phyloP scores from a whole-genome alignment of 2,329 filamentous ascomycete genomes.

The Fusarium nisikadoi region DNA sequence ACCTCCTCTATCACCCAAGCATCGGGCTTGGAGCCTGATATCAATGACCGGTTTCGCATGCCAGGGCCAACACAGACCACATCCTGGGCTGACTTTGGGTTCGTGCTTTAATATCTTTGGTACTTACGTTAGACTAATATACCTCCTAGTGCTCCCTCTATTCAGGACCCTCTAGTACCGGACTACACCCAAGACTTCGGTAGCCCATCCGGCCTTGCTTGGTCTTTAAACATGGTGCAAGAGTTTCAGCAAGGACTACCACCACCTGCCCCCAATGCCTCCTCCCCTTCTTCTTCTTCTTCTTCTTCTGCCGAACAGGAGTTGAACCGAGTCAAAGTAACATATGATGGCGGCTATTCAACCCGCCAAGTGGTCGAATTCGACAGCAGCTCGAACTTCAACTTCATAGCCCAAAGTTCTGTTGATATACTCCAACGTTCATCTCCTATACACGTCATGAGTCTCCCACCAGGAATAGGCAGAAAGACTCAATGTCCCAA shows the following conservation, averaged over 20 bases:
- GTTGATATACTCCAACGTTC: not conserved
- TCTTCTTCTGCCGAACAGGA: not conserved
- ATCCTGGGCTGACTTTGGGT: not conserved
- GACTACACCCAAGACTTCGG: not conserved
- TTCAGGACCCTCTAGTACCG: not conserved
- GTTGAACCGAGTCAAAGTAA: not conserved
- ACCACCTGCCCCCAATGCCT: not conserved
- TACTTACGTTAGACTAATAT: not conserved
- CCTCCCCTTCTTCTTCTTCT: not conserved
- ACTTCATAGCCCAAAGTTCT: not conserved
- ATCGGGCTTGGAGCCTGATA: not conserved
- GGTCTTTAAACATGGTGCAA: not conserved
- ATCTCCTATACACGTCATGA: not conserved
- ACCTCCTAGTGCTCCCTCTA: not conserved
- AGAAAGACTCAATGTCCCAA: not conserved
- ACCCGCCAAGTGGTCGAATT: not conserved
- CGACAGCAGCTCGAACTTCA: not conserved
- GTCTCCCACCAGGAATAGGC: not conserved
- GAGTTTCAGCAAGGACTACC: not conserved
- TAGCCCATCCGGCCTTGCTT: not conserved
- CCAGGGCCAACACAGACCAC: not conserved
- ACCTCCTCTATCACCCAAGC: not conserved
- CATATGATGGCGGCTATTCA: not conserved
- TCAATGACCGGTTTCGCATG: not conserved
- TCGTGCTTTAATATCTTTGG: not conserved